These are phyloP conservation scores for Avena sativa DNA, from an alignment of 176 grass and related monocot genomes.

Conservation along the genomic window DNA sequence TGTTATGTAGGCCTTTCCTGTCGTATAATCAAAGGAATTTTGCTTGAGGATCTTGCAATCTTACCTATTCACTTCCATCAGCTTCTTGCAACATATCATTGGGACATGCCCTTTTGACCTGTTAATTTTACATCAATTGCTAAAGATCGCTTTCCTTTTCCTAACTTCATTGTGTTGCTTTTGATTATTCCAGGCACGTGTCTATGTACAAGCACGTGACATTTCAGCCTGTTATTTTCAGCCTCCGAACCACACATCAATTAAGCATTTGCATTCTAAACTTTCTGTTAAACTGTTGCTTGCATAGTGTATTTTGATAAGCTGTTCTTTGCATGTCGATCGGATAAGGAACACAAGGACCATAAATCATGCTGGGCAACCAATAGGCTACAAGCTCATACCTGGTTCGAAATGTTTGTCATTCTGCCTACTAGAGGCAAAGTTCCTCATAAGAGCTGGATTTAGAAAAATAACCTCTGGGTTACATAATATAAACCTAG, in stretches of 20 bases:
- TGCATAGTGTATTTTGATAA: slow-evolving; percentile 52
- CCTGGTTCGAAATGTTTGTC: too few relatives aligned
- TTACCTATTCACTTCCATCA: too few relatives aligned
- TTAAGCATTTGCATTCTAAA: not conserved
- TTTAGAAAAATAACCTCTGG: slow-evolving; percentile 98
- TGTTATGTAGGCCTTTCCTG: too few relatives aligned
- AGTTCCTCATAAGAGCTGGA: slow-evolving; percentile 88
- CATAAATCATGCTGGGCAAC: slow-evolving; percentile 89
- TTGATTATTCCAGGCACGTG: not conserved
- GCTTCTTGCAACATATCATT: too few relatives aligned
- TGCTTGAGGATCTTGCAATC: too few relatives aligned
- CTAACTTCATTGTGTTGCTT: not conserved
- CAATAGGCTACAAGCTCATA: slow-evolving; percentile 95
- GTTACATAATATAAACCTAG: slow-evolving; percentile 90
- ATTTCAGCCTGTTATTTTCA: slow-evolving; percentile 4
- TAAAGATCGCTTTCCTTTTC: not conserved
- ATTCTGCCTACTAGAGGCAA: too few relatives aligned
- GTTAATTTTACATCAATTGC: too few relatives aligned
- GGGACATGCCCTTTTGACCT: too few relatives aligned
- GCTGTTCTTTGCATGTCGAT: not conserved
- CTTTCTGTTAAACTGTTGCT: not conserved
- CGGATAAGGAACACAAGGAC: slow-evolving; percentile 82
- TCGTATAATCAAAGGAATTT: too few relatives aligned
- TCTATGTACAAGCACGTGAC: not conserved
- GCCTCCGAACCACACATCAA: not conserved